Evolutionary conservation across 345 rosid genomes (phyloP).

Genomic region (Bruguiera parviflora): DNA sequence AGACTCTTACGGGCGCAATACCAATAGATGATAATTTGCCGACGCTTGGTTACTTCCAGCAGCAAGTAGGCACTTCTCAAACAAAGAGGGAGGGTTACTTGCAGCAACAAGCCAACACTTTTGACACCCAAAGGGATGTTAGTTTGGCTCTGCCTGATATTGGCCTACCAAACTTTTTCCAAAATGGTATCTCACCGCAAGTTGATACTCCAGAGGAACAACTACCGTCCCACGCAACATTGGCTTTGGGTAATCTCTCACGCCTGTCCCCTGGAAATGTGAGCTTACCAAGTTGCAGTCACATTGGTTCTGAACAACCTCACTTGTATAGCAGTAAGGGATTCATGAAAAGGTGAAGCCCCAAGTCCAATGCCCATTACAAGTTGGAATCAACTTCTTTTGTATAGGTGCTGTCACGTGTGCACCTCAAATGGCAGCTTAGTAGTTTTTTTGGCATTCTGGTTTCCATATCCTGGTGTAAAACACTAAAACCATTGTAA

Average conservation of each 20-base stretch:
- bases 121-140: constrained; percentile 12
- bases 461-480: neutral
- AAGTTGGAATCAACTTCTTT: neutral
- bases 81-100: neutral
- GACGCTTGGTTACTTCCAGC: constrained; percentile 39
- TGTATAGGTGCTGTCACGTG: neutral
- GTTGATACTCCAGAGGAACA: constrained; percentile 16
- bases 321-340: constrained; percentile 15
- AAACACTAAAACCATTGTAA: neutral
- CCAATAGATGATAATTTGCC: constrained; percentile 32
- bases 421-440: neutral
- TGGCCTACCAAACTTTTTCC: constrained; percentile 33
- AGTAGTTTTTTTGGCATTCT: neutral
- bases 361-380: neutral
- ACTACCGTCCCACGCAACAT: constrained; percentile 17
- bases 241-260: constrained; percentile 11
- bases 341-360: constrained; percentile 15
- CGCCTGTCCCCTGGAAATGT: constrained; percentile 5
- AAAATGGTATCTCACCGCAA: constrained; percentile 26
- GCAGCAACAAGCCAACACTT: neutral
- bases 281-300: constrained; percentile 23
- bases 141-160: constrained; percentile 31
- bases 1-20: constrained; percentile 39
- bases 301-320: constrained; percentile 20
- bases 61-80: constrained; percentile 23